Percentiles rank a stretch among this genome's conserved stretches.
phyloP scores from a whole-genome alignment of 2,329 filamentous ascomycete species.

The Fusarium sublunatum region DNA sequence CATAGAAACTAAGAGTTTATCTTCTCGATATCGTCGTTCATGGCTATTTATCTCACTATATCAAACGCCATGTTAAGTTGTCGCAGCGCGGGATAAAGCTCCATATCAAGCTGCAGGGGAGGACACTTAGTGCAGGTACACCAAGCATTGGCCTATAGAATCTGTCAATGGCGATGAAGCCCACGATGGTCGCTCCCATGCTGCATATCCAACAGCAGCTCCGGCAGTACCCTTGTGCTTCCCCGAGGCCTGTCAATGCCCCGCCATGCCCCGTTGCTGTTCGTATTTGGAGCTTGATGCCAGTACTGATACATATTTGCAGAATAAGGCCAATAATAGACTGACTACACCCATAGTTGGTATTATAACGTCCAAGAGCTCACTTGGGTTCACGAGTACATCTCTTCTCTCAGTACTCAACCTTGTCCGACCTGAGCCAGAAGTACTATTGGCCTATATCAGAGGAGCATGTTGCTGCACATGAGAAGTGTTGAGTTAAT shows the following conservation, averaged over 20 bases:
- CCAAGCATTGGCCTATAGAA: constrained; percentile 26
- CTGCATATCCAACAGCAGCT: constrained; percentile 40
- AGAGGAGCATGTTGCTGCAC: neutral
- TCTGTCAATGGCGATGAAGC: constrained; percentile 18
- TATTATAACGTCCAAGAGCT: neutral
- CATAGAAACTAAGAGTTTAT: no score
- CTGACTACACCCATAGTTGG: neutral
- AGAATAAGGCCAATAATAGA: neutral
- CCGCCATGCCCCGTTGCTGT: constrained; percentile 35
- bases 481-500: neutral
- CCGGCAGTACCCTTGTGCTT: constrained; percentile 42
- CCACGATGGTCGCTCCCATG: constrained; percentile 30
- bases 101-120: constrained; percentile 35
- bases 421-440: no score
- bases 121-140: constrained; percentile 42
- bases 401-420: neutral
- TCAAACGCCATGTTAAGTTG: neutral
- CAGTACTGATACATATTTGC: neutral
- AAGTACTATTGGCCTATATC: no score
- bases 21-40: neutral
- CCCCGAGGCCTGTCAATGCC: constrained; percentile 39
- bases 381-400: neutral
- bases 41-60: neutral
- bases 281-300: constrained; percentile 14
- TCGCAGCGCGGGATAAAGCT: constrained; percentile 17